Conservation (phyloP, 805 yeast species). For the Yarrowia yakushimensis region DNA sequence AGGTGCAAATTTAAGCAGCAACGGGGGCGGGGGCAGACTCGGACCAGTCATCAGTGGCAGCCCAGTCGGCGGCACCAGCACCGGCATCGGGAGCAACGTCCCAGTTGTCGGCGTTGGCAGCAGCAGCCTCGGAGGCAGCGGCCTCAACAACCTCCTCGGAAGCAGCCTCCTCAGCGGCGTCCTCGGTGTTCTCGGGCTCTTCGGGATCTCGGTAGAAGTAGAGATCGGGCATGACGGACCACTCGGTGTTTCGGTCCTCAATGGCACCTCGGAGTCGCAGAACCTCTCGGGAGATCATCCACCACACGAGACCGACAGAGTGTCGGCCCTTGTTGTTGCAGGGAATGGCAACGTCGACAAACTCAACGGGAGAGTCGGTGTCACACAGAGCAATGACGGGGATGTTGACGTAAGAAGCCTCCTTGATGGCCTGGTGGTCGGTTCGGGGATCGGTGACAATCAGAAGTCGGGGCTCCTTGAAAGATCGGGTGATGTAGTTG, state of each 20-base stretch:
- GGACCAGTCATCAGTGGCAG: constrained; percentile 47
- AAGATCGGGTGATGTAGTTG: constrained; percentile 99
- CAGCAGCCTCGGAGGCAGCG: constrained; percentile 74
- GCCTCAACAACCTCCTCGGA: constrained; percentile 63
- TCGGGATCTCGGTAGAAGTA: constrained; percentile 99
- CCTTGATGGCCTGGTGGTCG: constrained; percentile 99
- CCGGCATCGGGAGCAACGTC: constrained; percentile 41
- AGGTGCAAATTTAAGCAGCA: constrained; percentile 30
- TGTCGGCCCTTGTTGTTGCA: constrained; percentile 99
- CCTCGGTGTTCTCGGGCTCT: constrained; percentile 82
- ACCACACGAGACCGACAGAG: constrained; percentile 99
- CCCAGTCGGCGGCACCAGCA: constrained; percentile 61
- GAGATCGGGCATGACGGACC: constrained; percentile 99
- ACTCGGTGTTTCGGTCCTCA: constrained; percentile 92
- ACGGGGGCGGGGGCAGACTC: constrained; percentile 37
- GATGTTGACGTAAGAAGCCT: constrained; percentile 99
- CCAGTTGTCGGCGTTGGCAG: constrained; percentile 50
- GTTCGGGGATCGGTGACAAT: constrained; percentile 99
- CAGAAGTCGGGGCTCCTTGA: constrained; percentile 99
- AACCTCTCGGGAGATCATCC: constrained; percentile 98
- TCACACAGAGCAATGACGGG: constrained; percentile 99
- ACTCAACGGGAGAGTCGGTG: constrained; percentile 98
- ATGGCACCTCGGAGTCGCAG: constrained; percentile 97
- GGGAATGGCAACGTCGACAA: constrained; percentile 99
- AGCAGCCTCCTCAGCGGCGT: constrained; percentile 62